Evolutionary conservation across 2,329 filamentous ascomycete species (phyloP), one percentile per base, ranked within the genome.

Genomic region (Chrysoporthe deuterocubensis): DNA sequence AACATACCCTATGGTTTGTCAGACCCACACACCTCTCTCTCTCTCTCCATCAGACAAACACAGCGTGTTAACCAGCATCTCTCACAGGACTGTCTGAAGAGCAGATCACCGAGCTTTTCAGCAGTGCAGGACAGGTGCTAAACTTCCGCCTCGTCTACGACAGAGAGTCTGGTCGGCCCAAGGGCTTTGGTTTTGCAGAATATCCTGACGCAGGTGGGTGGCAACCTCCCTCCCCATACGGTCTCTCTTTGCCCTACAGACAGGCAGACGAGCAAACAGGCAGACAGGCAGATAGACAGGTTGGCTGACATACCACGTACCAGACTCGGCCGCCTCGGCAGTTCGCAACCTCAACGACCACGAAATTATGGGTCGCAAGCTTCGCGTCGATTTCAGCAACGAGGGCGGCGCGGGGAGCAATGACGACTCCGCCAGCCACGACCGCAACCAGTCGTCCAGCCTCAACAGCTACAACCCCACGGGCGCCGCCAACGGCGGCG

Each of bases 111-210:
- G 93, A 97, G 74, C 97, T 97, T 70, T 96, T 98, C 79, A 92
- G 90, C 77, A 91, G 92, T 71, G 94, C 92, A 64, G 96, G 96
- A 68, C 92, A 94, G 72, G 95, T 98, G 1, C 85, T 96, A 68
- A 95, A 92, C 77, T 98, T 98, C 78, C 89, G 95, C 64, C 86
- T 98, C 61, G 95, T 98, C 71, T 96, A 97, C 80, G 96, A 98
- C 81, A 92, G 94, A 64, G 95, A 98, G 76, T 97, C 94, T 2
- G 94, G 95, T 54, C 90, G 93, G 67, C 94, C 96, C 0, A 98
- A 97, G 79, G 96, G 96, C 21, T 99, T 97, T 78, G 96, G 96
- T 46, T 99, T 98, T 75, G 92, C 94, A 75, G 95, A 98, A 78
- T 99, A 97, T 76, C 92, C 93, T 66, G 96, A 98, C 76, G 90